Conservation (phyloP, 2,329 filamentous ascomycete genomes). For the Fusarium mundagurra region DNA sequence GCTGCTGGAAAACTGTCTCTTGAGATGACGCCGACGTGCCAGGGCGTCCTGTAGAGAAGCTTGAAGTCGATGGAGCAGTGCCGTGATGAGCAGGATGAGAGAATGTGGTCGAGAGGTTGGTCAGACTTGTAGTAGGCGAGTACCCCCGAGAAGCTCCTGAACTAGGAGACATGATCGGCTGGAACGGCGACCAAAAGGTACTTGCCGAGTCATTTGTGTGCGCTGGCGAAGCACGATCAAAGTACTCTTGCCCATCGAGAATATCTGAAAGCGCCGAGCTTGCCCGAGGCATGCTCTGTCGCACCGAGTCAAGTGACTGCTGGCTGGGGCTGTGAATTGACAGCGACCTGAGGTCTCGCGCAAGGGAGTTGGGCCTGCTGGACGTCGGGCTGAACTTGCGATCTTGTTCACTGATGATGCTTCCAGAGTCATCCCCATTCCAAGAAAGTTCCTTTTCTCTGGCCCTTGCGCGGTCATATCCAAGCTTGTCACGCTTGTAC, state of each 20-base stretch:
- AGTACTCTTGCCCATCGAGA: constrained; percentile 75
- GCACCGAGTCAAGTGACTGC: constrained; percentile 75
- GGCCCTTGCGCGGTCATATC: constrained; percentile 59
- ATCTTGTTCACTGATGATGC: constrained; percentile 65
- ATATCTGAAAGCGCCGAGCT: constrained; percentile 70
- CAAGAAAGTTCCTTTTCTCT: constrained; percentile 60
- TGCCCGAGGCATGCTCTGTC: constrained; percentile 68
- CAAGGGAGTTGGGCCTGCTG: constrained; percentile 61
- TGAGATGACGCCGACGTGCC: constrained; percentile 74
- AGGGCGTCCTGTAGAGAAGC: constrained; percentile 64
- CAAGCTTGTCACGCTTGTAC: constrained; percentile 78
- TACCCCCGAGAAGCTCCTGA: constrained; percentile 67
- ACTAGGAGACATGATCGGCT: constrained; percentile 72
- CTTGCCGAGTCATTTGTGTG: constrained; percentile 78
- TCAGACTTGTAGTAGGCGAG: constrained; percentile 70
- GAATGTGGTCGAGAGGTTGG: constrained; percentile 64
- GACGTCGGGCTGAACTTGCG: constrained; percentile 55
- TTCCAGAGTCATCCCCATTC: constrained; percentile 60
- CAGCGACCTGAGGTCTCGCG: constrained; percentile 66
- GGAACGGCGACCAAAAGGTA: constrained; percentile 92
- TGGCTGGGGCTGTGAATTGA: constrained; percentile 72
- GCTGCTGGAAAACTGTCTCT: constrained; percentile 73
- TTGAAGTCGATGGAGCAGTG: constrained; percentile 56
- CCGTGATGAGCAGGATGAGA: constrained; percentile 54
- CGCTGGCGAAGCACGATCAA: constrained; percentile 74